Conservation (phyloP, 179 eudicot species). For the Silene noctiflora region DNA sequence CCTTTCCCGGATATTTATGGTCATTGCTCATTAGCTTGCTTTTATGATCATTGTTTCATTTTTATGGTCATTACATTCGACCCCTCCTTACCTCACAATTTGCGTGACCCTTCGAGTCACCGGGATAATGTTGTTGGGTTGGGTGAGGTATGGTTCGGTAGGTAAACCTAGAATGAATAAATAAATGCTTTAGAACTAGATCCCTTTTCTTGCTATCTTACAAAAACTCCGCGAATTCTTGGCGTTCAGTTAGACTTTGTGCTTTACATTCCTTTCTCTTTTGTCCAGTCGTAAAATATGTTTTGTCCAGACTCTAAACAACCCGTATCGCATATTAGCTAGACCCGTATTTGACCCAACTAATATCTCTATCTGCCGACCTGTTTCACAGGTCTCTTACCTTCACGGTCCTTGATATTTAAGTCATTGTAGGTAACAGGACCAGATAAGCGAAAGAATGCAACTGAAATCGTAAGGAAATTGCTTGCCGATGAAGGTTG, state of each 20-base stretch:
- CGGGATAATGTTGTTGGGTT: too few relatives aligned
- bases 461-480: slow-evolving; percentile 66
- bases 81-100: too few relatives aligned
- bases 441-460: slow-evolving; percentile 51
- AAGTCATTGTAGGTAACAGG: slow-evolving; percentile 55
- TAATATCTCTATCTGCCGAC: too few relatives aligned
- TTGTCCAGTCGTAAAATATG: not conserved
- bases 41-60: too few relatives aligned
- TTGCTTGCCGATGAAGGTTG: slow-evolving; percentile 87
- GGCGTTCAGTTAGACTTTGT: not conserved
- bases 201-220: too few relatives aligned
- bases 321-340: not conserved
- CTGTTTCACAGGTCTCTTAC: not conserved
- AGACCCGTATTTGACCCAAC: not conserved
- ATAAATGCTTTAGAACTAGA: too few relatives aligned
- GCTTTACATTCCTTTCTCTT: too few relatives aligned
- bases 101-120: too few relatives aligned
- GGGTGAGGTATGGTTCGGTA: not conserved
- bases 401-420: slow-evolving; percentile 3
- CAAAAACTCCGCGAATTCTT: not conserved
- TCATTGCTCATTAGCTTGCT: too few relatives aligned
- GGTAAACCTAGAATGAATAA: not conserved
- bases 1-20: too few relatives aligned
- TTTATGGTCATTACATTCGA: too few relatives aligned
- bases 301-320: not conserved